Base-by-base conservation (phyloP, 129 eudicot species). In the Arctium lappa region DNA sequence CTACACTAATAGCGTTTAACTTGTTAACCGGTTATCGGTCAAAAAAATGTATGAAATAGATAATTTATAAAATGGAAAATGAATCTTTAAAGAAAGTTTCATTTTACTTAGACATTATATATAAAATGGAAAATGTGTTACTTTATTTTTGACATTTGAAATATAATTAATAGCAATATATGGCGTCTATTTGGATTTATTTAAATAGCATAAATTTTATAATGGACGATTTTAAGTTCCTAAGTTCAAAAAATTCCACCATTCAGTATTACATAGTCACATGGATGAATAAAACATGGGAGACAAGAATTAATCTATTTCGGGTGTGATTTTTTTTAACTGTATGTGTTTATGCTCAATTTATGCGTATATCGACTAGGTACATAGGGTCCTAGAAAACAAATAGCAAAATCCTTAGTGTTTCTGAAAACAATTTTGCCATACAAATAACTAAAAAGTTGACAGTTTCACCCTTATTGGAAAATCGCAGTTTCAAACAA, bases 401-500 rank as follows among this genome's bases (percentile, higher is more conserved):
- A 15, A 8, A 3, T 1, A 16, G 1, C 1, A 53, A 60, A 5
- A 60, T 60, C 68, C 68, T 5, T n/a, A 16, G 29, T 60, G 68
- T 60, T 60, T 60, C 29, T 60, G 16, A 60, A 60, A n/a, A 18
- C 68, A 60, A 60, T n/a, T 13, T 60, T 5, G 27, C 16, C 68
- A 5, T 60, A 16, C 29, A 56, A 56, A 16, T 2, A 56, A 56
- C 66, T 16, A 16, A n/a, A 16, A 56, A 5, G 15, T 4, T 79
- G 3, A 79, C 29, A 4, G 66, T 27, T 72, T 8, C 27, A 29
- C 15, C 18, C 16, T 72, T 44, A 18, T 50, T 6, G 6, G 13
- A 44, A 44, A 65, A 48, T 34, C 77, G 86, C 72, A 85, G 96
- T 90, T 83, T 63, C 72, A 30, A 68, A 83, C n/a, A 79, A 86